Percentiles rank a stretch among this genome's conserved stretches.
Conservation (phyloP, 331 rosid genomes). For the Cydonia oblonga region DNA sequence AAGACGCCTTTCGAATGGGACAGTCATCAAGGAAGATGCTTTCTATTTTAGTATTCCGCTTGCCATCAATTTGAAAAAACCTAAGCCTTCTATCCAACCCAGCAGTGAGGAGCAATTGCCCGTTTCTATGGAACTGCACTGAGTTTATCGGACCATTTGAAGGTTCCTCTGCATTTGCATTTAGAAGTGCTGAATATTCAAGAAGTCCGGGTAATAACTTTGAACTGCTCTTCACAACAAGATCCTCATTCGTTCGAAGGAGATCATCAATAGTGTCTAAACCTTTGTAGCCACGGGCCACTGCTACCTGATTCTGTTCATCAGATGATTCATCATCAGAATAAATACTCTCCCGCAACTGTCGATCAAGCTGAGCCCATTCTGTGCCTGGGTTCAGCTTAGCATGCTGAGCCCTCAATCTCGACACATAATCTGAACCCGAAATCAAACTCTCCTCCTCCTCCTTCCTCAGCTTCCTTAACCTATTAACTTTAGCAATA, state of each 20-base stretch:
- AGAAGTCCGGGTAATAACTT: slow-evolving; percentile 53
- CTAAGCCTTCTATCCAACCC: slow-evolving; percentile 58
- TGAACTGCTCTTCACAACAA: slow-evolving; percentile 44
- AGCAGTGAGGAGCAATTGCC: slow-evolving; percentile 52
- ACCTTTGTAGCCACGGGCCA: slow-evolving; percentile 36
- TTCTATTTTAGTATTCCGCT: slow-evolving; percentile 56
- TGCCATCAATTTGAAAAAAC: slow-evolving; percentile 63
- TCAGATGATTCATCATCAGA: slow-evolving; percentile 47
- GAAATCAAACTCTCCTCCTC: slow-evolving; percentile 55
- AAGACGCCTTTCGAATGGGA: slow-evolving; percentile 56
- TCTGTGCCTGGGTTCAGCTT: slow-evolving; percentile 72
- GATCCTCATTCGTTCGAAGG: slow-evolving; percentile 62
- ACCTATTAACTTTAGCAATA: slow-evolving; percentile 51
- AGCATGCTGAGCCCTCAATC: slow-evolving; percentile 76
- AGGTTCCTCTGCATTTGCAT: slow-evolving; percentile 61
- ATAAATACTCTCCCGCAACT: slow-evolving; percentile 15
- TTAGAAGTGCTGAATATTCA: slow-evolving; percentile 47
- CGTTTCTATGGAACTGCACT: slow-evolving; percentile 59
- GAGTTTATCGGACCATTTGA: slow-evolving; percentile 47
- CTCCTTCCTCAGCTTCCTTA: slow-evolving; percentile 71
- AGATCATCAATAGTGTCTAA: slow-evolving; percentile 39
- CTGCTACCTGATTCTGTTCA: slow-evolving; percentile 38
- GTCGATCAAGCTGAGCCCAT: slow-evolving; percentile 51
- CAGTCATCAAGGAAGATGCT: slow-evolving; percentile 63
- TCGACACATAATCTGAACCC: slow-evolving; percentile 61